Conservation (phyloP, 2,329 filamentous ascomycete genomes). For the Zasmidium cellare region DNA sequence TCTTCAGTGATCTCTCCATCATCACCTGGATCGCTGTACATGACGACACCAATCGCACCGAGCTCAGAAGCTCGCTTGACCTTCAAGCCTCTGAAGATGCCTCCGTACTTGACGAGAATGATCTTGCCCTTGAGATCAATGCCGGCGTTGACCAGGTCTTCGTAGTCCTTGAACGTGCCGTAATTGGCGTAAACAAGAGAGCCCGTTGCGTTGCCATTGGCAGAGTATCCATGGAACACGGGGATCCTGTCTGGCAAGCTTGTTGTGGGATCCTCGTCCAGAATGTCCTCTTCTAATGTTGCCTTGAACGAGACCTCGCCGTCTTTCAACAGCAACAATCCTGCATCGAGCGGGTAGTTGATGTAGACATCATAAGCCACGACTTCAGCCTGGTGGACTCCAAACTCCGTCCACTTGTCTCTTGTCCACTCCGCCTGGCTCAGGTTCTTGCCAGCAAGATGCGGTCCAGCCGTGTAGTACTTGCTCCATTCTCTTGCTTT, state of each 20-base stretch:
- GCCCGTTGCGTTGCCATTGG: constrained; percentile 86
- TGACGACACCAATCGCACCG: constrained; percentile 80
- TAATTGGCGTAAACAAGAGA: constrained; percentile 89
- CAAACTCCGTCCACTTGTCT: constrained; percentile 51
- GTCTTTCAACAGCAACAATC: constrained; percentile 43
- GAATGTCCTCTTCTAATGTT: constrained; percentile 76
- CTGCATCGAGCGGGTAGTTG: constrained; percentile 48
- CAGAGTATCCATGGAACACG: constrained; percentile 93
- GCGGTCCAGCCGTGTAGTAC: constrained; percentile 53
- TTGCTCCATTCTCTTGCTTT: constrained; percentile 52
- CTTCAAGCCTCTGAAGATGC: constrained; percentile 85
- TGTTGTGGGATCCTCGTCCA: constrained; percentile 80
- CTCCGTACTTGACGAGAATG: constrained; percentile 80
- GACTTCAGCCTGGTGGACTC: constrained; percentile 45
- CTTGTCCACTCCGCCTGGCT: constrained; percentile 54
- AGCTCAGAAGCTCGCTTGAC: constrained; percentile 89
- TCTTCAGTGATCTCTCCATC: constrained; percentile 79
- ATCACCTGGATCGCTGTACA: constrained; percentile 88
- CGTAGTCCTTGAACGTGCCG: constrained; percentile 81
- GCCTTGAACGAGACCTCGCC: constrained; percentile 50
- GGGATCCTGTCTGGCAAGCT: constrained; percentile 72
- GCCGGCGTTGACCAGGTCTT: constrained; percentile 74
- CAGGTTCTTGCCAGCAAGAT: constrained; percentile 53
- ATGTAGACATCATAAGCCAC: constrained; percentile 54
- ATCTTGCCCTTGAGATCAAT: constrained; percentile 81